Percentiles rank a stretch among this genome's conserved stretches.
Conservation (phyloP, 139 green algal genomes). For the Haematococcus lacustris region DNA sequence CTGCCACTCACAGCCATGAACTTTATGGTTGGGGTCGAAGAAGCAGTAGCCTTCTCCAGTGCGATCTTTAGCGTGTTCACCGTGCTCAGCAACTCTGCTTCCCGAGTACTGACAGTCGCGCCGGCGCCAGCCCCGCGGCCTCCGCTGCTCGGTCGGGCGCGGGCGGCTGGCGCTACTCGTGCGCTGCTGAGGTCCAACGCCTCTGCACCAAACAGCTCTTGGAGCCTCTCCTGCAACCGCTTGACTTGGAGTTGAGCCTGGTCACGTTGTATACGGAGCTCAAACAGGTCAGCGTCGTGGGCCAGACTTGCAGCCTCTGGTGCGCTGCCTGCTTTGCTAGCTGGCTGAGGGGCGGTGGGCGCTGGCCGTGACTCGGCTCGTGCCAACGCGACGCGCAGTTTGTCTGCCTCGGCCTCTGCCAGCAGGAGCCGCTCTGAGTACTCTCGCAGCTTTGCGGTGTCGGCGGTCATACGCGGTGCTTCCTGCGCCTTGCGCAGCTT, state of each 20-base stretch:
- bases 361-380: neutral
- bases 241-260: constrained; percentile 36
- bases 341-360: too few relatives aligned
- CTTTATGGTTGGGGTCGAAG: constrained; percentile 55
- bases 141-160: neutral
- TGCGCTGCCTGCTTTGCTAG: constrained; percentile 11
- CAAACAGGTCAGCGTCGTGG: constrained; percentile 29
- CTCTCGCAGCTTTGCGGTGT: constrained; percentile 22
- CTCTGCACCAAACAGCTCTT: constrained; percentile 29
- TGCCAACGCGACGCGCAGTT: constrained; percentile 31
- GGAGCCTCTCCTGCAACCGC: constrained; percentile 32
- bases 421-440: constrained; percentile 27
- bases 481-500: constrained; percentile 1
- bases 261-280: constrained; percentile 45
- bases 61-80: constrained; percentile 58
- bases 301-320: constrained; percentile 5
- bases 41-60: constrained; percentile 55
- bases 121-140: constrained; percentile 4
- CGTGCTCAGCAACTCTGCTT: constrained; percentile 61
- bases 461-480: neutral
- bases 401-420: constrained; percentile 39
- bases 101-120: constrained; percentile 16
- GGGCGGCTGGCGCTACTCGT: neutral
- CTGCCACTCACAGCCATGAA: constrained; percentile 59
- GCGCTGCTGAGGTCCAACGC: neutral